A percentile compares a stretch with the other conserved stretches of the same genome.
Conservation (phyloP, 371 early-diverging fungal species). For the Rhizopus stolonifer region DNA sequence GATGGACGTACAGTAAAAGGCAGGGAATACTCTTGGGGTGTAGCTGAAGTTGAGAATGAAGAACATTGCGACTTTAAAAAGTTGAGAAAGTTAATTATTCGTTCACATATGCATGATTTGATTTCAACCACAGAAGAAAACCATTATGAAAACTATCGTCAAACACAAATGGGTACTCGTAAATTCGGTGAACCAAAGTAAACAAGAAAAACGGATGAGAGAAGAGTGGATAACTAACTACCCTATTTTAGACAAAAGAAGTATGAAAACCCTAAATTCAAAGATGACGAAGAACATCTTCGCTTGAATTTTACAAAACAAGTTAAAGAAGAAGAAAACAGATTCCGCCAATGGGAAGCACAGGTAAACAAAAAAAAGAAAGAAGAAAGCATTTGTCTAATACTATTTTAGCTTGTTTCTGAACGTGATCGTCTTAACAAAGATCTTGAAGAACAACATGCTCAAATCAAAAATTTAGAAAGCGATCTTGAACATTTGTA, state of each 20-base stretch:
- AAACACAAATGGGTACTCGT: slow-evolving; percentile 78
- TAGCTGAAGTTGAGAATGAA: slow-evolving; percentile 90
- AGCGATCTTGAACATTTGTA: slow-evolving; percentile 71
- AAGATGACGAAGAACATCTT: slow-evolving; percentile 92
- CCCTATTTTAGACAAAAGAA: slow-evolving; percentile 49
- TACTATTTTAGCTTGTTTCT: slow-evolving; percentile 71
- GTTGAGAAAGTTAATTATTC: slow-evolving; percentile 86
- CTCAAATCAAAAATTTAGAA: slow-evolving; percentile 88
- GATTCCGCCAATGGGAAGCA: slow-evolving; percentile 97
- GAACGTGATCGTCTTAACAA: slow-evolving; percentile 97
- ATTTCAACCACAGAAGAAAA: slow-evolving; percentile 84
- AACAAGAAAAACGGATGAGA: slow-evolving; percentile 30
- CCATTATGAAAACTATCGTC: slow-evolving; percentile 89
- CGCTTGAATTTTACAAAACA: slow-evolving; percentile 93
- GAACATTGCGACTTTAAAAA: slow-evolving; percentile 90
- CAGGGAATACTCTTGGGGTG: slow-evolving; percentile 93
- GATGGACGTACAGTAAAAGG: slow-evolving; percentile 82
- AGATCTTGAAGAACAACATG: slow-evolving; percentile 94
- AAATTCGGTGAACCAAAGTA: slow-evolving; percentile 78
- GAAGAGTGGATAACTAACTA: slow-evolving; percentile 3
- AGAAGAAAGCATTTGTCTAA: background rate
- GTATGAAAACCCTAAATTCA: slow-evolving; percentile 86
- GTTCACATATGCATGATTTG: slow-evolving; percentile 93
- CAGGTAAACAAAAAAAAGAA: slow-evolving; percentile 37
- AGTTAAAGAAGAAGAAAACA: slow-evolving; percentile 88